Evolutionary conservation across 1,284 basidiomycete species (phyloP), one percentile per base, ranked within the genome.

Genomic region (Singerocomus inundabilis): DNA sequence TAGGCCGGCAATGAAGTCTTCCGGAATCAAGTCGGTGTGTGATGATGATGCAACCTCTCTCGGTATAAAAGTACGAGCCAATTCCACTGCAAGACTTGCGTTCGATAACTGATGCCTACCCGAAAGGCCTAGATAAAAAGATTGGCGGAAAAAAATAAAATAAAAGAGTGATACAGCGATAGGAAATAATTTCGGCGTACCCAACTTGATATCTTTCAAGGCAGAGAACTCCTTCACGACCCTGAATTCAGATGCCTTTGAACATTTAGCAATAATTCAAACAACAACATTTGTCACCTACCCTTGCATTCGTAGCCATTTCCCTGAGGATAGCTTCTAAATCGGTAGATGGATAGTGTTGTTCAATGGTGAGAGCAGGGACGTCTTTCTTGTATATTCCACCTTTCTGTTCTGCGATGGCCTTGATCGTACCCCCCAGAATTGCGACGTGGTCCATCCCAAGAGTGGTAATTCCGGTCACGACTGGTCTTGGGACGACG

Each of bases 341-440:
- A 52, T 86, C 84, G 13, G 69, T 67, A 5, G 88, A 85, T 64
- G 97, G 93, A 15, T 71, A 67, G 4, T 85, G 84, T 66, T 98
- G 93, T 38, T 79, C 69, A 5, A 97, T 90, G 2, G 88, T 87
- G 43, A 96, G 74, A 2, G 97, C 97, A 1, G 92, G 91, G 1
- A 91, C 91, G 24, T 82, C 88, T 53, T 82, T 86, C 78, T 99
- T 99, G 73, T 90, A 99, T 48, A 99, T 99, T 1, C 97, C 97
- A 25, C 88, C 93, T 68, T 99, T 99, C 66, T 99, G 97, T 76
- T 81, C 84, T 1, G 95, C 93, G 57, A 99, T 99, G 62, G 96
- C 90, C 49, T 79, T 72, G 10, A 99, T 72, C 0, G 95, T 98
- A 63, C 89, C 89, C 3, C 97, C 97, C 0, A 99, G 79, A 16